Evolutionary conservation across 2,329 filamentous ascomycete species (phyloP).

Genomic region (Phoma sp.): DNA sequence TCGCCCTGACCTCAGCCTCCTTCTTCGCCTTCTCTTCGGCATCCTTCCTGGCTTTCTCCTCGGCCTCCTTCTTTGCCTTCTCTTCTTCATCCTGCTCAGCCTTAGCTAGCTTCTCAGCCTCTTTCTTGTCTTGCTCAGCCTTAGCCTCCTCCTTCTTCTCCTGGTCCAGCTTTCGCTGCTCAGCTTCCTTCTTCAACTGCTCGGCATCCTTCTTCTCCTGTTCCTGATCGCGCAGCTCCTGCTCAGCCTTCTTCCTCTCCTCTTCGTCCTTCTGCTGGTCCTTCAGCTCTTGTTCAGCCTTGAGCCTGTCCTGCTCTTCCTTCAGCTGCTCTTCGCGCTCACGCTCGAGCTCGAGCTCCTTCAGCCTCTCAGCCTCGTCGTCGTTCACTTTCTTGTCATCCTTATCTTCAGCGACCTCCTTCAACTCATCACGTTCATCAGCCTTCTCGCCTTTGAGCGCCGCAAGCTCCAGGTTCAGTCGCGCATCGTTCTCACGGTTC

Average conservation of each 20-base stretch:
- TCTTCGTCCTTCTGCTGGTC: neutral
- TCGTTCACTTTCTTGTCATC: neutral
- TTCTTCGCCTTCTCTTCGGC: neutral
- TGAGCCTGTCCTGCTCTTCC: conserved; percentile 10
- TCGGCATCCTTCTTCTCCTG: neutral
- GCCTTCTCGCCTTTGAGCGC: neutral
- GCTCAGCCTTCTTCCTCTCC: neutral
- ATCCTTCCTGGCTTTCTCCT: neutral
- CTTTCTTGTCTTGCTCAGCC: neutral
- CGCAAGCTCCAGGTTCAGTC: conserved; percentile 3
- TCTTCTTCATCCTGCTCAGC: neutral
- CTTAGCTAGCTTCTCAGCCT: neutral
- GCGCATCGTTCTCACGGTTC: neutral
- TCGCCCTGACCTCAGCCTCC: neutral
- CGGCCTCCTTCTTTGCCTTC: neutral
- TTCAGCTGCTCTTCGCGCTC: neutral
- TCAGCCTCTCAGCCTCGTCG: neutral
- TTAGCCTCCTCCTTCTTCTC: neutral
- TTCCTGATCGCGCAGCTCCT: neutral
- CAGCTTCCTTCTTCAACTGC: neutral
- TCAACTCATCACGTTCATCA: neutral
- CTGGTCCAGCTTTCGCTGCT: neutral
- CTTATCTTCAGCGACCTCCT: neutral
- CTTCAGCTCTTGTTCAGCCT: conserved; percentile 8
- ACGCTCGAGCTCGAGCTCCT: neutral